Percentiles rank a stretch among this genome's conserved stretches.
These are phyloP conservation scores for Pyrenochaeta sp. DNA, from an alignment of 2,329 filamentous ascomycete genomes.

Conservation along the genomic window DNA sequence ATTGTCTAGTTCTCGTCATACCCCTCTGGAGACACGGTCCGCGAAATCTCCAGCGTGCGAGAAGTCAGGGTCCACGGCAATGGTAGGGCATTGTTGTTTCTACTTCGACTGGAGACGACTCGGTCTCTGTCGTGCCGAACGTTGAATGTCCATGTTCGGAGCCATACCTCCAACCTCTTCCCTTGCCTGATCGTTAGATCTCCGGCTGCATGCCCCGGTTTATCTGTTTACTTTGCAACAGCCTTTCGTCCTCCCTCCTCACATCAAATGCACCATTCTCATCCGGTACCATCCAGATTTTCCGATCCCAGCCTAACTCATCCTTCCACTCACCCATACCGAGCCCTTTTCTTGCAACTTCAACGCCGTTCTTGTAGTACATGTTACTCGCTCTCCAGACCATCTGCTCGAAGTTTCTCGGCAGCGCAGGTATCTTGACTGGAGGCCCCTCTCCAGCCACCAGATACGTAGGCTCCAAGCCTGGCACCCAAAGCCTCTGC, in stretches of 20 bases:
- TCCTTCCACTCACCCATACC: background rate
- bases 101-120: background rate
- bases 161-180: background rate
- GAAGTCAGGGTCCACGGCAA: background rate
- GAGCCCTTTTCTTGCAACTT: background rate
- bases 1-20: background rate
- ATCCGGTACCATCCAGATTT: conserved; percentile 3
- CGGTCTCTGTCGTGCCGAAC: background rate
- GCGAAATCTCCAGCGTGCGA: background rate
- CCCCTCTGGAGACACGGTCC: background rate
- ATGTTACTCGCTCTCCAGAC: conserved; percentile 7
- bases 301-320: conserved; percentile 3
- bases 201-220: background rate
- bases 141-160: background rate
- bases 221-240: background rate
- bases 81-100: background rate
- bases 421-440: background rate
- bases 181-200: no score
- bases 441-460: no score
- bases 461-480: conserved; percentile 10
- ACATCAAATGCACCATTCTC: background rate
- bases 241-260: background rate
- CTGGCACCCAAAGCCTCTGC: conserved; percentile 14
- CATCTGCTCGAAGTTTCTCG: background rate
- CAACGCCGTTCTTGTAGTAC: conserved; percentile 3